Evolutionary conservation across 495 filamentous ascomycete species (phyloP).

Genomic region (Aspergillus biplanus): DNA sequence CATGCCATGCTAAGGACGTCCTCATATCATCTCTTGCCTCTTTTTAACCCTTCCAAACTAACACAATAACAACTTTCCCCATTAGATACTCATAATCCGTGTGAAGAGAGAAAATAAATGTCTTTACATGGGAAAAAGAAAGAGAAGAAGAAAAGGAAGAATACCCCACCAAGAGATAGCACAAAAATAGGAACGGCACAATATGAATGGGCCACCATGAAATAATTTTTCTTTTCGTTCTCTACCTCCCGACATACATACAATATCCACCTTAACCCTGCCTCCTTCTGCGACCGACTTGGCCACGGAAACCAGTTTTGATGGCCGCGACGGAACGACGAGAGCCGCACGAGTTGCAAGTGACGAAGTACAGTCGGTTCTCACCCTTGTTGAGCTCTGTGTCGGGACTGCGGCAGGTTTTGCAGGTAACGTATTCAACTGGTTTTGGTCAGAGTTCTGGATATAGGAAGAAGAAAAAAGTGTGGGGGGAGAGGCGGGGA

Average conservation of each 20-base stretch:
- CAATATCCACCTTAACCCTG: conserved; percentile 37
- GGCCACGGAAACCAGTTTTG: conserved; percentile 99
- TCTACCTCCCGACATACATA: conserved; percentile 15
- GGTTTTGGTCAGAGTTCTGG: conserved; percentile 22
- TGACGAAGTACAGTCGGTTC: conserved; percentile 89
- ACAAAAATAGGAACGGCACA: conserved; percentile 8
- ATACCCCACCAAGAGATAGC: conserved; percentile 27
- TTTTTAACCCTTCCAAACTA: conserved; percentile 15
- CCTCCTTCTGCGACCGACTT: conserved; percentile 91
- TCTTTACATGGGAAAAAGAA: conserved; percentile 20
- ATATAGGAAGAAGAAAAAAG: background rate
- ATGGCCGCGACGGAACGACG: conserved; percentile 92
- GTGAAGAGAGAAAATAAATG: conserved; percentile 15
- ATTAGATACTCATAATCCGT: conserved; percentile 23
- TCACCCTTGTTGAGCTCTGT: conserved; percentile 98
- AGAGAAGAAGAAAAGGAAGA: conserved; percentile 3
- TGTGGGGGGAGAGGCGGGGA: background rate
- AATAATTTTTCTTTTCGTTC: conserved; percentile 8
- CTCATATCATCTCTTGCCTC: conserved; percentile 28
- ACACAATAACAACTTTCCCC: conserved; percentile 4
- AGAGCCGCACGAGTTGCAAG: conserved; percentile 85
- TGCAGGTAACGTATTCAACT: conserved; percentile 99
- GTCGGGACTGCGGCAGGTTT: conserved; percentile 92
- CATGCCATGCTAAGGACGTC: conserved; percentile 29
- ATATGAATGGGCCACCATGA: conserved; percentile 1